phyloP scores from a whole-genome alignment of 192 early-diverging fungal genomes.

The Coemansia sp. region DNA sequence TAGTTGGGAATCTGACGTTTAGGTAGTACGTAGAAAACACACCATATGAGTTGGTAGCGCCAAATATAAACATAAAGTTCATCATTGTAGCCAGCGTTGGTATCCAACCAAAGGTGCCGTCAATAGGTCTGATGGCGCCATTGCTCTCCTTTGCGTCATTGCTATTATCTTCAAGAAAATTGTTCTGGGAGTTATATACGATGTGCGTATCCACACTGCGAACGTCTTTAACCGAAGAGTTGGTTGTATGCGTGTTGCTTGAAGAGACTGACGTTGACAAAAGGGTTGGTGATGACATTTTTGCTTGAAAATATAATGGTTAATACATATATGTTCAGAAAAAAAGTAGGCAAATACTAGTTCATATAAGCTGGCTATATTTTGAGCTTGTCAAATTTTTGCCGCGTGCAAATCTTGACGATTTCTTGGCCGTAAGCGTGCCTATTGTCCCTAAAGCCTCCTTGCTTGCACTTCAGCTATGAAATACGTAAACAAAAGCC shows the following conservation, averaged over 20 bases:
- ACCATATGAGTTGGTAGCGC: slow-evolving; percentile 44
- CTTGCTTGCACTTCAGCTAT: neutral
- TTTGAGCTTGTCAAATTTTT: neutral
- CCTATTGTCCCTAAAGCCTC: neutral
- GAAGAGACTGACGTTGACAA: neutral
- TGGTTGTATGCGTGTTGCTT: neutral
- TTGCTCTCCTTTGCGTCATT: neutral
- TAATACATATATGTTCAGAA: neutral
- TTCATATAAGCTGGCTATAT: neutral
- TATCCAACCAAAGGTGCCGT: slow-evolving; percentile 36
- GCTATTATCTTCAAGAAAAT: neutral
- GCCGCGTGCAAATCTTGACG: neutral
- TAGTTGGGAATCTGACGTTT: slow-evolving; percentile 17
- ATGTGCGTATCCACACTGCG: neutral
- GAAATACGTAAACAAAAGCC: neutral
- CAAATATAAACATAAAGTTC: slow-evolving; percentile 40
- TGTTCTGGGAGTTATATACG: neutral
- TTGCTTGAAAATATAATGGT: neutral
- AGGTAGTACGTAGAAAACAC: slow-evolving; percentile 49
- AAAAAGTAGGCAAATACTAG: neutral
- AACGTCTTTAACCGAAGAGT: neutral
- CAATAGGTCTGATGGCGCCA: slow-evolving; percentile 5
- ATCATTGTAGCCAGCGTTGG: slow-evolving; percentile 19
- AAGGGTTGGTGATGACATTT: neutral
- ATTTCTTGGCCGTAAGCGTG: neutral